Evolutionary conservation across 306 rosid genomes (phyloP).

Genomic region (Astragalus membranaceus): DNA sequence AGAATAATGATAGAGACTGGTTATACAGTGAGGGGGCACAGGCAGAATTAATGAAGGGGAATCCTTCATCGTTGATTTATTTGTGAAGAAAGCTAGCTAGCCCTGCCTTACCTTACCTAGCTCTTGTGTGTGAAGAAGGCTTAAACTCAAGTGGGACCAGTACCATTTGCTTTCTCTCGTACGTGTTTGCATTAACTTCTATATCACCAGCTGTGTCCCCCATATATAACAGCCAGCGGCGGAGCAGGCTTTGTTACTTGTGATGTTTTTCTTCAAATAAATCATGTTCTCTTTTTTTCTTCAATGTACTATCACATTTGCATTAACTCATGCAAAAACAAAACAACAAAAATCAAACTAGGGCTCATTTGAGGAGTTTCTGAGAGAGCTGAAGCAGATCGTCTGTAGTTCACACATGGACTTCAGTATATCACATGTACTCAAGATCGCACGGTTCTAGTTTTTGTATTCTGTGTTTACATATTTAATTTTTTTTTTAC

Average conservation of each 20-base stretch:
- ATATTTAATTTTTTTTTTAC: too few relatives aligned
- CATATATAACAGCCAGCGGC: neutral
- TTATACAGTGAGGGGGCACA: constrained; percentile 5
- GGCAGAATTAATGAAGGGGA: constrained; percentile 28
- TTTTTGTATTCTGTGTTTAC: neutral
- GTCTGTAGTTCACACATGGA: neutral
- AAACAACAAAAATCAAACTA: neutral
- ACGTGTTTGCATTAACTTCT: constrained; percentile 23
- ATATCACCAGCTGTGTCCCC: constrained; percentile 12
- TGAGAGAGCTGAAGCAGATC: neutral
- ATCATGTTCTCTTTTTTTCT: constrained; percentile 15
- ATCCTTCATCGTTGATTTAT: constrained; percentile 23
- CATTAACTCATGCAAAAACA: constrained; percentile 5
- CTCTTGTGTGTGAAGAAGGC: constrained; percentile 1
- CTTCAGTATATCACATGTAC: neutral
- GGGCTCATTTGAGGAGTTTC: neutral
- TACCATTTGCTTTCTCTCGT: constrained; percentile 12
- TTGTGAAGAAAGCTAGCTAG: constrained; percentile 1
- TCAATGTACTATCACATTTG: neutral
- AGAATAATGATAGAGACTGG: neutral
- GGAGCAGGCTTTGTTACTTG: constrained; percentile 9
- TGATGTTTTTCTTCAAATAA: constrained; percentile 16
- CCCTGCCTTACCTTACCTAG: neutral
- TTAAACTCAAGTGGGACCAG: constrained; percentile 31
- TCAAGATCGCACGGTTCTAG: neutral